Conservation (phyloP, 2,329 filamentous ascomycete species). For the Colletotrichum limetticola region DNA sequence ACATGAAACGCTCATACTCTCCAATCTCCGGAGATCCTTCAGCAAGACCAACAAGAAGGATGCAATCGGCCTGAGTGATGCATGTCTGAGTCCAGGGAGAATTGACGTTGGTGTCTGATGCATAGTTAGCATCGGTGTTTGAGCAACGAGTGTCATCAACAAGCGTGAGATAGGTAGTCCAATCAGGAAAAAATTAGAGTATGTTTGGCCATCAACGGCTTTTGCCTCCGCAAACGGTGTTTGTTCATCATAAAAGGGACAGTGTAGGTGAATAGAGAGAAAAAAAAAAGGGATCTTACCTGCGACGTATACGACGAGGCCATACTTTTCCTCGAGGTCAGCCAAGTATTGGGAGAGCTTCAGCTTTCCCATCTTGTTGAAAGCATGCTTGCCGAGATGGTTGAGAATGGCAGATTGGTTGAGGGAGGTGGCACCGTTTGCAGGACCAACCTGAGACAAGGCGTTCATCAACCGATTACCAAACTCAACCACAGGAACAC, state of each 20-base stretch:
- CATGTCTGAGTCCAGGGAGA: constrained; percentile 99
- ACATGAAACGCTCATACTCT: constrained; percentile 94
- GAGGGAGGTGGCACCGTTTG: constrained; percentile 89
- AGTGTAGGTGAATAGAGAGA: not conserved
- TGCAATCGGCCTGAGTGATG: constrained; percentile 96
- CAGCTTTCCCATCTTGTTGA: constrained; percentile 96
- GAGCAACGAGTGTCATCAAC: not conserved
- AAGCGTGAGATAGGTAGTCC: constrained; percentile 22
- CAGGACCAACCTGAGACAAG: constrained; percentile 86
- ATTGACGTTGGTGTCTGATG: constrained; percentile 91
- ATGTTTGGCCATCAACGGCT: constrained; percentile 64
- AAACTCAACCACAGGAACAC: constrained; percentile 95
- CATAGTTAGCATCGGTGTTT: constrained; percentile 41
- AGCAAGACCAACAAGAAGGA: constrained; percentile 89
- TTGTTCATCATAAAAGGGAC: constrained; percentile 61
- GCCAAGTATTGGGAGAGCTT: constrained; percentile 96
- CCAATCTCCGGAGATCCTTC: constrained; percentile 91
- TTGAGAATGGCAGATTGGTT: constrained; percentile 95
- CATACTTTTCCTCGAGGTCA: constrained; percentile 96
- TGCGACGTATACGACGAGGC: constrained; percentile 93
- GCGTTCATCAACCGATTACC: constrained; percentile 89
- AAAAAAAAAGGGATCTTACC: constrained; percentile 55
- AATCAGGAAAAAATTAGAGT: constrained; percentile 78
- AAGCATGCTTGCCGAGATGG: constrained; percentile 94
- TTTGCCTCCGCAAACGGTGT: constrained; percentile 59